Evolutionary conservation across 169 alveolate species (phyloP).

Genomic region (Plasmodium billcollinsi): DNA sequence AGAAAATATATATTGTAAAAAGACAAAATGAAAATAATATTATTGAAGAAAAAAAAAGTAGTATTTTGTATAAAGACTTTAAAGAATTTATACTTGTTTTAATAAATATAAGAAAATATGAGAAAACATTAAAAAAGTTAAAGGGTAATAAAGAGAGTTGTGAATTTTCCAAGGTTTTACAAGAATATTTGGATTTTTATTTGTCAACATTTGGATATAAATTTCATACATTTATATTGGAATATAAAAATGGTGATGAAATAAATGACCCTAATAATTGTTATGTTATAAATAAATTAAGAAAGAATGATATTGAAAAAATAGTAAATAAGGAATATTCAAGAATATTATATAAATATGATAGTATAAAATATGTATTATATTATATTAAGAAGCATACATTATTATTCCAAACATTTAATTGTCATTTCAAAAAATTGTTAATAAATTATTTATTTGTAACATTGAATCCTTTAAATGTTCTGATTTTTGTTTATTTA

Average conservation of each 20-base stretch:
- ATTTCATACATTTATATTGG: constrained; percentile 68
- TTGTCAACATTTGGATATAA: constrained; percentile 47
- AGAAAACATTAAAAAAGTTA: constrained; percentile 52
- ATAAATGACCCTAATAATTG: constrained; percentile 30
- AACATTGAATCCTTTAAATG: constrained; percentile 44
- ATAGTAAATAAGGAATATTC: constrained; percentile 39
- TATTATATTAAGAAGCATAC: constrained; percentile 39
- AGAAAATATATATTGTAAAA: constrained; percentile 58
- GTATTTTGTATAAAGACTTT: constrained; percentile 58
- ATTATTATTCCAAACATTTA: constrained; percentile 10
- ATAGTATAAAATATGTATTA: constrained; percentile 39
- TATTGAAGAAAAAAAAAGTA: constrained; percentile 39
- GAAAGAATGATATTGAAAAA: constrained; percentile 38
- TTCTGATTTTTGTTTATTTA: constrained; percentile 56
- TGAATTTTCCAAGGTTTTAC: constrained; percentile 24
- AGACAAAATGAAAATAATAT: constrained; percentile 36
- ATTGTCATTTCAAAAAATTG: constrained; percentile 10
- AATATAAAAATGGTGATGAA: constrained; percentile 19
- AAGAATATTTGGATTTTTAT: constrained; percentile 53
- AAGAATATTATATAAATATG: constrained; percentile 51
- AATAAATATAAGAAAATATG: constrained; percentile 61
- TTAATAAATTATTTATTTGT: constrained; percentile 20
- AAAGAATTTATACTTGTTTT: constrained; percentile 36
- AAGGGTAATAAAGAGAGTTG: background rate
- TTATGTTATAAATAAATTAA: constrained; percentile 33